Base-by-base conservation (phyloP, 192 early-diverging fungal species). In the Backusella circina region DNA sequence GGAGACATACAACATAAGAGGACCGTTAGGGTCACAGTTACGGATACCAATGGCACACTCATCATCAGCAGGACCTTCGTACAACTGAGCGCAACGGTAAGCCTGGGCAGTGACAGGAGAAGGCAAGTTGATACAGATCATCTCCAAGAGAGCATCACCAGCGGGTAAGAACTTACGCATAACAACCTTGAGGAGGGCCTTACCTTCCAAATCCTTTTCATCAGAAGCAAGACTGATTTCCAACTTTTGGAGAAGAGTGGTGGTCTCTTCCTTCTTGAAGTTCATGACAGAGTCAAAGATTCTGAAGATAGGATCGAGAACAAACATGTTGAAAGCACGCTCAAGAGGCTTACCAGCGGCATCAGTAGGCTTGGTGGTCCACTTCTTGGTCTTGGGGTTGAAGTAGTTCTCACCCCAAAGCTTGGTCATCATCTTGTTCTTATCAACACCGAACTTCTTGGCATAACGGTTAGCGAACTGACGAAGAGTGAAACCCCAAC, bases 321-420 rank as follows among this genome's bases (percentile, higher is more conserved):
- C 91, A 77, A 98, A 96, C 92, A 94, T 91, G 90, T 92, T 93
- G 92, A 97, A 99, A 77, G 93, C 96, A 90, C 97, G 96, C 88
- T 98, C 97, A 68, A 94, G 82, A 65, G 75, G 80, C 80, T 94
- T 93, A 82, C 95, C 95, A 23, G 87, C 86, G 71, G 90, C 87
- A 84, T 90, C 93, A 71, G 73, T 86, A 76, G 80, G 71, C 88
- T 94, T 94, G 80, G 77, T 92, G 72, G 94, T 86, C 97, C 97
- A 98, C 90, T 99, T 99, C 91, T 96, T 97, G 87, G 96, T 95
- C 80, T 90, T 88, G 83, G 95, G 88, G 93, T 99, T 96, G 90
- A 98, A 99, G 93, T 91, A 99, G 93, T 95, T 96, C 85, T 98
- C 97, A 36, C 96, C 97, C 97, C 97, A 98, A 65, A 99, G 91